phyloP scores from a whole-genome alignment of 306 rosid species.

The Glycyrrhiza uralensis region DNA sequence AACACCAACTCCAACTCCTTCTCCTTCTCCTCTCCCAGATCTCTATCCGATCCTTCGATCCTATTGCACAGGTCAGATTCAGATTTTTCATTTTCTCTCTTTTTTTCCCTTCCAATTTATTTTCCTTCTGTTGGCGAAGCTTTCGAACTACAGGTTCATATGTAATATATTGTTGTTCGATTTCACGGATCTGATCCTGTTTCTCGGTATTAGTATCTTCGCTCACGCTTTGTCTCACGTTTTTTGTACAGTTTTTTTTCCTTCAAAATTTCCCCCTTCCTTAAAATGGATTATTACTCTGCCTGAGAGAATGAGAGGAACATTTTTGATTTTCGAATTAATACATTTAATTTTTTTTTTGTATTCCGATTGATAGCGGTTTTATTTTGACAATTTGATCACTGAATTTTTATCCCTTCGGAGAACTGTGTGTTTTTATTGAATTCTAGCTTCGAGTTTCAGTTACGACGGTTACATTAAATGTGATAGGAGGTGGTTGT shows the following conservation, averaged over 20 bases:
- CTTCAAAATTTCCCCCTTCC: background rate
- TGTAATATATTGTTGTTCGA: background rate
- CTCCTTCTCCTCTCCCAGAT: background rate
- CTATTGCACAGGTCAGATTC: constrained; percentile 33
- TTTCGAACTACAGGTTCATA: background rate
- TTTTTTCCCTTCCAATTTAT: background rate
- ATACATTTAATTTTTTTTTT: background rate
- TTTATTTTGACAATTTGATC: background rate
- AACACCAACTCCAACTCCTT: background rate
- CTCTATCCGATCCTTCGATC: constrained; percentile 34
- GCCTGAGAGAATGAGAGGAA: background rate
- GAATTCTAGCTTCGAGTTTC: constrained; percentile 8
- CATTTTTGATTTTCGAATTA: background rate
- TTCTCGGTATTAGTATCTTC: background rate
- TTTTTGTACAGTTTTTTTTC: background rate
- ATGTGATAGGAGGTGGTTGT: background rate
- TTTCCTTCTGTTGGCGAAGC: background rate
- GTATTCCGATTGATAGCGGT: background rate
- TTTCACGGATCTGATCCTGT: constrained; percentile 36
- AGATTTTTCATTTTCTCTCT: too few species aligned
- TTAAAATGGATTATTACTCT: background rate
- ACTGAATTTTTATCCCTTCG: background rate
- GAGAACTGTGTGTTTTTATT: background rate
- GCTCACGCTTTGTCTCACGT: background rate
- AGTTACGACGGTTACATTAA: background rate